Base-by-base conservation (phyloP, 345 rosid genomes). In the Triadica sebifera region DNA sequence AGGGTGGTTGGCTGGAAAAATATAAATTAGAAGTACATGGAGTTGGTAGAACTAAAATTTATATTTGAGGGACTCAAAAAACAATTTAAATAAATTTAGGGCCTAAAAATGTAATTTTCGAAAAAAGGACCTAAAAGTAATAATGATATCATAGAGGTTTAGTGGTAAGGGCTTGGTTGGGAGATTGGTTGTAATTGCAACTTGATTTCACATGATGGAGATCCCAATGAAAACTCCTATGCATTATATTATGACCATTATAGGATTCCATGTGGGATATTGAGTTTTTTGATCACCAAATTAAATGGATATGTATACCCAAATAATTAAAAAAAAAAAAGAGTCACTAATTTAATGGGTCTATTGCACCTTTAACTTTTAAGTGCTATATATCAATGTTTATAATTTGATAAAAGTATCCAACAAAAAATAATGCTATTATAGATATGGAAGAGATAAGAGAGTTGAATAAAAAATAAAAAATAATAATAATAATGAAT, bases 201-300 rank as follows among this genome's bases (percentile, higher is more conserved):
- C 70, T 75, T 70, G 72, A 70, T 63, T n/a, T 72, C 74, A 71
- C 75, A 76, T 78, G 73, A 65, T 67, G 24, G 13, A 69, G 85
- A 77, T 64, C 19, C 51, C 55, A 69, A 71, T 71, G 81, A 81
- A 74, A 43, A 13, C 71, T 81, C 71, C 67, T 71, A 75, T 58
- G 53, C 66, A 47, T 46, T 47, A 34, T 39, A 37, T 20, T 37
- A 43, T 65, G 71, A 50, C 52, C 63, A 79, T 82, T 71, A 80
- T 79, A 69, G 55, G 75, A 74, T 76, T 74, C 71, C 66, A 72
- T 78, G 84, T 76, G 82, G 75, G 75, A 81, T 77, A 38, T 77
- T 46, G 15, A 52, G 61, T 69, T 68, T 65, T 60, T 68, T 43
- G n/a, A 74, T 69, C 53, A 53, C 67, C 77, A 74, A 39, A 52